A percentile compares a stretch with the other conserved stretches of the same genome.
phyloP scores from a whole-genome alignment of 345 rosid genomes.

The Dimocarpus longan region DNA sequence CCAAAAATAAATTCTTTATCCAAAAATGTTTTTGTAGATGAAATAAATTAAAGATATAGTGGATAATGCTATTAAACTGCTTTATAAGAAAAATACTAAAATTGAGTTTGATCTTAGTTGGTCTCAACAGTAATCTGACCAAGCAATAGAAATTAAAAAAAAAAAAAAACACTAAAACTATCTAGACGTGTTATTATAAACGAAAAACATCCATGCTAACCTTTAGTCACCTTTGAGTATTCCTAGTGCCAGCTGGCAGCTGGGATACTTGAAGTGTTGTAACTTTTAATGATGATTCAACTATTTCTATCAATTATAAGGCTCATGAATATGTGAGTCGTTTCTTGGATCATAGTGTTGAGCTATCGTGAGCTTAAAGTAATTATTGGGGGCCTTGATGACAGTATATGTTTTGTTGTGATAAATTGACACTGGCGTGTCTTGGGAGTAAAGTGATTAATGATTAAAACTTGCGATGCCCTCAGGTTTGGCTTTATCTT shows the following conservation, averaged over 20 bases:
- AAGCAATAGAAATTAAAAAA: too few species aligned
- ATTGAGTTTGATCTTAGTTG: too few species aligned
- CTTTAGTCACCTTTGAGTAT: too few species aligned
- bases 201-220: too few species aligned
- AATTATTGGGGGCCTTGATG: background rate
- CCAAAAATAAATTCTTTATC: background rate
- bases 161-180: too few species aligned
- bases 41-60: too few species aligned
- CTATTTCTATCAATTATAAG: background rate
- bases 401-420: background rate
- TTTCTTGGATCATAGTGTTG: background rate
- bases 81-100: too few species aligned
- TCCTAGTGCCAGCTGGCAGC: too few species aligned
- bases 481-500: background rate
- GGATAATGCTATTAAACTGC: too few species aligned
- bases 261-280: background rate
- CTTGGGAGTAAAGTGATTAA: constrained; percentile 12
- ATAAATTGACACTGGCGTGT: background rate
- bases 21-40: background rate
- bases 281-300: background rate
- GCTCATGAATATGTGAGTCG: background rate
- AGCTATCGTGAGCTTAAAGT: constrained; percentile 10
- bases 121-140: too few species aligned
- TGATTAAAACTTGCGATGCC: background rate
- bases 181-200: too few species aligned